These are phyloP conservation scores for Luffa acutangula DNA, from an alignment of 306 rosid species.

Conservation along the genomic window DNA sequence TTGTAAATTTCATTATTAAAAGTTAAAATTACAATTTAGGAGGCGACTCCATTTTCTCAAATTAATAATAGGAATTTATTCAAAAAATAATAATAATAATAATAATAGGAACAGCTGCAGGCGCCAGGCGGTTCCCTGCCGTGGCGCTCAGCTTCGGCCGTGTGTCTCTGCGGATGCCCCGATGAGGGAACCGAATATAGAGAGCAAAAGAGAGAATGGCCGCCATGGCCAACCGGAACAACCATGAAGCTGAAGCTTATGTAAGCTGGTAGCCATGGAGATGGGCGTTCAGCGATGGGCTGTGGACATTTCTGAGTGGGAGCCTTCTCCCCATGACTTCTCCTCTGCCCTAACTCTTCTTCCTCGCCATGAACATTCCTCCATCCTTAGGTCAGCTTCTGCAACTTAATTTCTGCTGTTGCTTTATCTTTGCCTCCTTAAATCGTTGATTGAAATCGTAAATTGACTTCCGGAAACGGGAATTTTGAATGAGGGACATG, in stretches of 20 bases:
- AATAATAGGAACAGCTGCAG: too few relatives aligned
- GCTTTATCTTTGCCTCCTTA: background rate
- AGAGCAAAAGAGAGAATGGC: background rate
- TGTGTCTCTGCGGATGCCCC: background rate
- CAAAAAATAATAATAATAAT: too few relatives aligned
- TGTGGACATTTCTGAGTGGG: slow-evolving; percentile 67
- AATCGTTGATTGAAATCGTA: background rate
- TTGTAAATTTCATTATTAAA: too few relatives aligned
- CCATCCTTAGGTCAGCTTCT: slow-evolving; percentile 43
- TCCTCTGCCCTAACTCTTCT: slow-evolving; percentile 48
- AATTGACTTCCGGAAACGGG: background rate
- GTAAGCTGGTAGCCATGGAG: slow-evolving; percentile 27
- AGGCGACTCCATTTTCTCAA: too few relatives aligned
- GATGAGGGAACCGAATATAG: background rate
- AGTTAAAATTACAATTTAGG: too few relatives aligned
- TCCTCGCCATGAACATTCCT: slow-evolving; percentile 36
- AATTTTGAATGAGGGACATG: background rate
- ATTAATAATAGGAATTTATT: too few relatives aligned
- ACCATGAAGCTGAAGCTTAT: background rate
- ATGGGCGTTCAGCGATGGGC: slow-evolving; percentile 64
- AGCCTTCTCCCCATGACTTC: slow-evolving; percentile 44
- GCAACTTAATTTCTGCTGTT: background rate
- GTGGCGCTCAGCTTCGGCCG: background rate
- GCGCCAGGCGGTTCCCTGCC: too few relatives aligned
- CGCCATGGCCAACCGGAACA: background rate